phyloP scores from a whole-genome alignment of 78 protist species.

The Diacronema lutheri region DNA sequence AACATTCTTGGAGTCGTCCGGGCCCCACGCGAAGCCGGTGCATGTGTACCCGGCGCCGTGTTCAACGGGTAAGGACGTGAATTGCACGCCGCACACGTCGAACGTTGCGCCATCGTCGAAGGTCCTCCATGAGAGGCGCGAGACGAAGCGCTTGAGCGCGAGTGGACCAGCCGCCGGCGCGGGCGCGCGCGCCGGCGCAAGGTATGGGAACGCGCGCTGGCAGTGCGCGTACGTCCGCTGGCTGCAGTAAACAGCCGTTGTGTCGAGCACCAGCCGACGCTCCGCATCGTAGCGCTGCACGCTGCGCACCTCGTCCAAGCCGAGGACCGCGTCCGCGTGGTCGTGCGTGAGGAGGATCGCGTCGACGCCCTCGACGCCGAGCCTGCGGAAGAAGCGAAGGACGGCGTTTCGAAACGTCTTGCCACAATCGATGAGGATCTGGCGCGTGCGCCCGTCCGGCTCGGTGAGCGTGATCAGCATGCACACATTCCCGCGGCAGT shows the following conservation, averaged over 20 bases:
- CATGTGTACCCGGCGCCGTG: background rate
- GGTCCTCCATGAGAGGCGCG: background rate
- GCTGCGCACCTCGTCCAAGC: conserved; percentile 43
- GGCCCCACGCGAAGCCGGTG: background rate
- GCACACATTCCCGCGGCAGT: background rate
- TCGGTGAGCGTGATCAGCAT: background rate
- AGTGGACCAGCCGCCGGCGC: background rate
- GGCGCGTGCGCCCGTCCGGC: background rate
- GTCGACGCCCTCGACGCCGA: background rate
- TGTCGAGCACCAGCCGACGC: too few species aligned
- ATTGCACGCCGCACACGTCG: background rate
- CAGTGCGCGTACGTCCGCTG: background rate
- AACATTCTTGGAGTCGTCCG: background rate
- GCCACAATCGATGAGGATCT: conserved; percentile 24
- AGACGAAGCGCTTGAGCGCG: background rate
- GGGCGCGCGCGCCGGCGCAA: background rate
- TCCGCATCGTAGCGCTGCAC: background rate
- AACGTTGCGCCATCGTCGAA: background rate
- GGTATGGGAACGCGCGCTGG: background rate
- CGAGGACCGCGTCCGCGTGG: conserved; percentile 34
- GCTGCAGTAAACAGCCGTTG: too few species aligned
- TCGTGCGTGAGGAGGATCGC: conserved; percentile 45
- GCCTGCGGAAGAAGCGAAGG: background rate
- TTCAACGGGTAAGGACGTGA: background rate
- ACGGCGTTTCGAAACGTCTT: conserved; percentile 7